Percentiles rank a stretch among this genome's conserved stretches.
phyloP scores from a whole-genome alignment of 2,329 filamentous ascomycete genomes.

The Emergomyces pasteurianus region DNA sequence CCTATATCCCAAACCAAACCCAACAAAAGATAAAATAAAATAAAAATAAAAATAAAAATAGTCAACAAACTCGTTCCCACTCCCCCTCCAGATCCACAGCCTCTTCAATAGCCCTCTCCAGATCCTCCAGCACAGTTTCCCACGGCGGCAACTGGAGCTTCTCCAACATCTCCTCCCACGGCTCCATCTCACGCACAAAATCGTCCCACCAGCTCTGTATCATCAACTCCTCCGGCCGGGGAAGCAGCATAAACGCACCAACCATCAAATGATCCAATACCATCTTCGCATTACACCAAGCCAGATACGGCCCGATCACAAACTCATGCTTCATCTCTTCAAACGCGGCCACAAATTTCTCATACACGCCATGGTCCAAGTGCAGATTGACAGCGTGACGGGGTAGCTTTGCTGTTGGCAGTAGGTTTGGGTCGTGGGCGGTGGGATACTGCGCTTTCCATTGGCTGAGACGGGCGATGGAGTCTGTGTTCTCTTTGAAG shows the following conservation, averaged over 20 bases:
- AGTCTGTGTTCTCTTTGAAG: conserved; percentile 11
- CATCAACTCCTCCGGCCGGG: conserved; percentile 7
- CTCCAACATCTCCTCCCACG: conserved; percentile 17
- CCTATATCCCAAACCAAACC: neutral
- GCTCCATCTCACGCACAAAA: conserved; percentile 16
- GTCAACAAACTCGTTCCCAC: neutral
- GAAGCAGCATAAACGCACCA: neutral
- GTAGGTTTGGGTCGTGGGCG: neutral
- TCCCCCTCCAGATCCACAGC: conserved; percentile 16
- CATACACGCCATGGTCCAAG: conserved; percentile 15
- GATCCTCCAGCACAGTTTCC: conserved; percentile 16
- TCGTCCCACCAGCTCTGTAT: conserved; percentile 17
- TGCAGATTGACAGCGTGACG: conserved; percentile 13
- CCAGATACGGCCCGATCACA: conserved; percentile 6
- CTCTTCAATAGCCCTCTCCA: conserved; percentile 16
- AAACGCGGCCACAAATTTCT: conserved; percentile 6
- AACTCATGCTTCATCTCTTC: conserved; percentile 4
- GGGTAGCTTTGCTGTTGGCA: conserved; percentile 18
- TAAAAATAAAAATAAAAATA: neutral
- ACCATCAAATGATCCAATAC: neutral
- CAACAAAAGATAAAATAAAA: neutral
- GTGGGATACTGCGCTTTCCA: conserved; percentile 13
- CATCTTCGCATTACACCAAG: conserved; percentile 9
- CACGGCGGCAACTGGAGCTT: conserved; percentile 17
- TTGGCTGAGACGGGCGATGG: conserved; percentile 17